phyloP scores from a whole-genome alignment of 1,284 basidiomycete species.

The Agroathelia rolfsii region DNA sequence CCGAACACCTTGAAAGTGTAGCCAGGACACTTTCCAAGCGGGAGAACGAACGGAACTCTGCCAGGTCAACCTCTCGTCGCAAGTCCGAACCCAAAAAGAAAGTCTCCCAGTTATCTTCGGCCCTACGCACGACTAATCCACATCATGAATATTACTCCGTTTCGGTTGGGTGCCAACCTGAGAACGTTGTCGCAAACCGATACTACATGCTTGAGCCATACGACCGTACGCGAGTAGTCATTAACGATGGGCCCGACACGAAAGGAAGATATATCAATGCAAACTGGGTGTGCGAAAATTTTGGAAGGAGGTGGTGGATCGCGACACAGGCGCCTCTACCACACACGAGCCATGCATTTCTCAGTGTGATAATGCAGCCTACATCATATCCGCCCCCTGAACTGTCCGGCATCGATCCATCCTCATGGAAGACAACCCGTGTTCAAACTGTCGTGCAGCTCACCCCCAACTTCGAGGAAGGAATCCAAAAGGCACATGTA shows the following conservation, averaged over 20 bases:
- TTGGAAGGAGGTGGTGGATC: conserved; percentile 72
- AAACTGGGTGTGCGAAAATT: conserved; percentile 69
- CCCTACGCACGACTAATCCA: conserved; percentile 14
- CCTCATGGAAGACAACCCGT: conserved; percentile 26
- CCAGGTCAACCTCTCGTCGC: conserved; percentile 26
- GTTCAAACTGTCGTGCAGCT: conserved; percentile 73
- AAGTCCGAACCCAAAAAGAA: conserved; percentile 16
- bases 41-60: conserved; percentile 26
- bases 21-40: conserved; percentile 29
- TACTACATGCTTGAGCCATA: conserved; percentile 69
- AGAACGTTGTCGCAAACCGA: conserved; percentile 48
- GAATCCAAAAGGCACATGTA: conserved; percentile 59
- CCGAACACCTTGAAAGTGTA: conserved; percentile 25
- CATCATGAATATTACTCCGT: conserved; percentile 44
- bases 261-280: conserved; percentile 65
- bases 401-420: conserved; percentile 9
- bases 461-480: conserved; percentile 56
- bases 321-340: conserved; percentile 74
- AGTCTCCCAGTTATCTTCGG: conserved; percentile 15
- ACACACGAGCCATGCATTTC: conserved; percentile 60
- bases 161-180: conserved; percentile 31
- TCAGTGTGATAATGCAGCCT: conserved; percentile 53
- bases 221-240: conserved; percentile 63
- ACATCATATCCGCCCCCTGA: conserved; percentile 28
- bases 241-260: conserved; percentile 20